Evolutionary conservation across 306 rosid genomes (phyloP).

Genomic region (Neltuma alba): DNA sequence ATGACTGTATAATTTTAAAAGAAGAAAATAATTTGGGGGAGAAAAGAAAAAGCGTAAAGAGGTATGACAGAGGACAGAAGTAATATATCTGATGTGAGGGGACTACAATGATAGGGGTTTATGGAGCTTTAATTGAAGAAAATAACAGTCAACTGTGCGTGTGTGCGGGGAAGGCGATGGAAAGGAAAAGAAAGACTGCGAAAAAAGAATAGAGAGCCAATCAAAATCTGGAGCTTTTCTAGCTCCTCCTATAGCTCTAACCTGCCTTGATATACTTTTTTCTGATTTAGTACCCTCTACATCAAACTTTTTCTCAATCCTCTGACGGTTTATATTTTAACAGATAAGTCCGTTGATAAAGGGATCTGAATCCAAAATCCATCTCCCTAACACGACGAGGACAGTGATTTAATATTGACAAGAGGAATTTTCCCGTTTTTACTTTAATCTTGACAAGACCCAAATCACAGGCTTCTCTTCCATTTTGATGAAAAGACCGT

Average conservation of each 20-base stretch:
- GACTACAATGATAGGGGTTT: slow-evolving; percentile 29
- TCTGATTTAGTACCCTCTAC: slow-evolving; percentile 38
- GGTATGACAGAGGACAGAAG: slow-evolving; percentile 22
- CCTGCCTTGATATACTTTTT: slow-evolving; percentile 40
- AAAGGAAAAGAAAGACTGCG: slow-evolving; percentile 29
- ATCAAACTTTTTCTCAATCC: neutral
- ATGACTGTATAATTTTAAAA: neutral
- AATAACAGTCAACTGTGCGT: slow-evolving; percentile 31
- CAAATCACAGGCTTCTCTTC: slow-evolving; percentile 36
- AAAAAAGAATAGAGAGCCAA: slow-evolving; percentile 44
- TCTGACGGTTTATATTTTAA: neutral
- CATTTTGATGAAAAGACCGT: slow-evolving; percentile 72
- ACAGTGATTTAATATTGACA: slow-evolving; percentile 24
- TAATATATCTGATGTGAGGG: slow-evolving; percentile 20
- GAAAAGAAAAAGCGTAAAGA: neutral
- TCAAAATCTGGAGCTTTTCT: slow-evolving; percentile 39
- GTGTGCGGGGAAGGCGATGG: slow-evolving; percentile 1
- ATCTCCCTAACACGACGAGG: slow-evolving; percentile 40
- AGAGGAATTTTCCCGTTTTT: neutral
- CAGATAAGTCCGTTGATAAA: neutral
- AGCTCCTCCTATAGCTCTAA: slow-evolving; percentile 25
- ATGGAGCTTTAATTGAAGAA: slow-evolving; percentile 19
- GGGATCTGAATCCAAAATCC: slow-evolving; percentile 17
- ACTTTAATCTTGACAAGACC: slow-evolving; percentile 62
- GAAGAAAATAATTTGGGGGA: neutral